Evolutionary conservation across 192 early-diverging fungal genomes (phyloP).

Genomic region (Podochytrium sp.): DNA sequence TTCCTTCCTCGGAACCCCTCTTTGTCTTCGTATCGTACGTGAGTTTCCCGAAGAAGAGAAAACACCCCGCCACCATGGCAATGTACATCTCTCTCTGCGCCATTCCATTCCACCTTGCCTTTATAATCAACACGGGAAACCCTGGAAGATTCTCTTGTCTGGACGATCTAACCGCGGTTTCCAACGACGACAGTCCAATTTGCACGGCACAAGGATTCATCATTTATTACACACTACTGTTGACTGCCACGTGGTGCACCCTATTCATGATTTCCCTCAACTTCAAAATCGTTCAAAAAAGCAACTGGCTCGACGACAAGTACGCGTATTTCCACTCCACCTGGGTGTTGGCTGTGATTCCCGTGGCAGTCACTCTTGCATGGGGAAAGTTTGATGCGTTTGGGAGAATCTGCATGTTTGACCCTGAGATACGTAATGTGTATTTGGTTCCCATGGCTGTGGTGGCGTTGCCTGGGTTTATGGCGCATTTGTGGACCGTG

Average conservation of each 20-base stretch:
- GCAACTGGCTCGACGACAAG: not conserved
- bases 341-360: not conserved
- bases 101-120: slow-evolving; percentile 14
- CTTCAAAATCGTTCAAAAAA: not conserved
- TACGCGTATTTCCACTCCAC: not conserved
- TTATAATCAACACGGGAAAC: slow-evolving; percentile 1
- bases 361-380: not conserved
- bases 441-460: not conserved
- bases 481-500: not conserved
- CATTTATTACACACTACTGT: not conserved
- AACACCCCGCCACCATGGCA: not conserved
- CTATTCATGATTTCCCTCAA: not conserved
- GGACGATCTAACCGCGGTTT: not conserved
- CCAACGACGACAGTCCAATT: not conserved
- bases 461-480: not conserved
- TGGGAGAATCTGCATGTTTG: not conserved
- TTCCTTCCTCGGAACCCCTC: not conserved
- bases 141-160: not conserved
- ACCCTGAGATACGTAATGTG: not conserved
- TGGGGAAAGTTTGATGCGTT: not conserved
- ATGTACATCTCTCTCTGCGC: not conserved
- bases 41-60: not conserved
- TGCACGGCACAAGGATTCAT: not conserved
- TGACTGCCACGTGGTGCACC: not conserved
- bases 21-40: not conserved